A percentile compares a stretch with the other conserved stretches of the same genome.
Conservation (phyloP, 129 eudicot genomes). For the Flaveria trinervia region DNA sequence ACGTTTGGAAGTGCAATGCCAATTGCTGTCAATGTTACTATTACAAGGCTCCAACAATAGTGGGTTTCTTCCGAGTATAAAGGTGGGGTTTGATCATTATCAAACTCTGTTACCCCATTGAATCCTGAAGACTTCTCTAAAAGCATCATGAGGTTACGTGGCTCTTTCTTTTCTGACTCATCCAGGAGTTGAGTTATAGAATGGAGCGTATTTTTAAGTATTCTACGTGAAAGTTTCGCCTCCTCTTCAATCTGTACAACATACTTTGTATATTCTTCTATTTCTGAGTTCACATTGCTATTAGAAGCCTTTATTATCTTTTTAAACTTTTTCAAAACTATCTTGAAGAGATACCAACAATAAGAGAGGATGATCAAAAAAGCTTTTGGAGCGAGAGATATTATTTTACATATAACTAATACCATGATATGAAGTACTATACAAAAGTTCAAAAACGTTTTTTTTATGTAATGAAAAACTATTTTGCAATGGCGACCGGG, state of each 20-base stretch:
- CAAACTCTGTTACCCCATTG: background rate
- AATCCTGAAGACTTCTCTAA: background rate
- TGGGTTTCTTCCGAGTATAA: background rate
- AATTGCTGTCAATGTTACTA: conserved; percentile 7
- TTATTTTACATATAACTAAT: background rate
- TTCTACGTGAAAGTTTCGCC: background rate
- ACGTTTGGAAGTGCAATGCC: conserved; percentile 11
- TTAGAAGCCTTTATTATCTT: background rate
- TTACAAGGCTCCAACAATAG: conserved; percentile 17
- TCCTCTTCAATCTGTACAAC: background rate
- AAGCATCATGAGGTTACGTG: conserved; percentile 5
- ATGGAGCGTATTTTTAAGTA: background rate
- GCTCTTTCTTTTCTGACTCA: background rate
- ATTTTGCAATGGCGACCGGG: background rate
- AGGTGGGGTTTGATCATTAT: background rate
- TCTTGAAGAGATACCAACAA: background rate
- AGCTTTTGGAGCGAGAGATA: background rate
- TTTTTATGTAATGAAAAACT: background rate
- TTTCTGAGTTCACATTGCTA: background rate
- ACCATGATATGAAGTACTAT: background rate
- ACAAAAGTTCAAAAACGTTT: background rate
- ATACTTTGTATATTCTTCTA: background rate
- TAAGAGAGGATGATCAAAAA: background rate
- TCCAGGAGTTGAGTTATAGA: conserved; percentile 1
- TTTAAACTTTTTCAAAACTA: background rate